These are phyloP conservation scores for Abrus precatorius DNA, from an alignment of 306 rosid genomes.

Conservation along the genomic window DNA sequence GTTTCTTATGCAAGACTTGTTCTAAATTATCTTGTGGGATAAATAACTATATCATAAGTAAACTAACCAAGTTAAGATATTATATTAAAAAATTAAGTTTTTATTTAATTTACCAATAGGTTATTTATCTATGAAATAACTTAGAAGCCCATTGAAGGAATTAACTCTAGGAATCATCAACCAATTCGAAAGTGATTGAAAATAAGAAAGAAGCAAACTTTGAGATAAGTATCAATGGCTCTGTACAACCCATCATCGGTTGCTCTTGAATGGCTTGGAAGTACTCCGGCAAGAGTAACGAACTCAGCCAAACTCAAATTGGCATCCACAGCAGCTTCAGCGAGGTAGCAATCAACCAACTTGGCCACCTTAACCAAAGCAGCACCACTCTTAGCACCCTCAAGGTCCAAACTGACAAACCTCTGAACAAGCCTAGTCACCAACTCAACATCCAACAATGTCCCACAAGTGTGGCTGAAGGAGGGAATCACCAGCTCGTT, in stretches of 20 bases:
- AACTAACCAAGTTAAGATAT: no score
- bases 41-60: no score
- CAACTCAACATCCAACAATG: conserved; percentile 77
- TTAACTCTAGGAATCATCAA: neutral
- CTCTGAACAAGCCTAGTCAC: conserved; percentile 75
- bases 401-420: conserved; percentile 71
- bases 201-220: conserved; percentile 59
- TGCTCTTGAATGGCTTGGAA: conserved; percentile 84
- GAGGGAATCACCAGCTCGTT: conserved; percentile 88
- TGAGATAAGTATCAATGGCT: conserved; percentile 94
- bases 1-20: no score
- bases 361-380: conserved; percentile 82
- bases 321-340: conserved; percentile 83
- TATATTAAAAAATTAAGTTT: no score
- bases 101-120: no score
- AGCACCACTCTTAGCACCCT: conserved; percentile 66
- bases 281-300: conserved; percentile 70
- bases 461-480: conserved; percentile 84
- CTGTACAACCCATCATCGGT: conserved; percentile 89
- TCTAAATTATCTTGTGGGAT: no score
- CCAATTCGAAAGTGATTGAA: neutral
- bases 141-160: no score
- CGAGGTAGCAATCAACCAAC: conserved; percentile 79
- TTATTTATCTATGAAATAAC: no score
- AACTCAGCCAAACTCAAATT: conserved; percentile 72